phyloP scores from a whole-genome alignment of 1,284 basidiomycete species.

The Erythrobasidium hasegawianum region DNA sequence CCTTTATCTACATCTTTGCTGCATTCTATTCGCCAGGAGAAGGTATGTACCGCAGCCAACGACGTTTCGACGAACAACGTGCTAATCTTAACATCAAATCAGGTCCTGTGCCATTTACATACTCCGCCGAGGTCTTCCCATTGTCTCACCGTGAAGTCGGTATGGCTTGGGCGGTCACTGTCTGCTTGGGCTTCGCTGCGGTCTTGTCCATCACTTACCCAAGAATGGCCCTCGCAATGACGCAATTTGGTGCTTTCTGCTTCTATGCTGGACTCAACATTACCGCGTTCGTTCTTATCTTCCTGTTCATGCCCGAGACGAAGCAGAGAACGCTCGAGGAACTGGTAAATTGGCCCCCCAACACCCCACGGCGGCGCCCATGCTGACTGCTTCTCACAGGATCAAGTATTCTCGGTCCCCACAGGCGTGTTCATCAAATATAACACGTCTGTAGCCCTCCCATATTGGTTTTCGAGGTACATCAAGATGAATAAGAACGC shows the following conservation, averaged over 20 bases:
- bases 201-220: slow-evolving; percentile 47
- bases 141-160: slow-evolving; percentile 54
- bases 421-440: slow-evolving; percentile 34
- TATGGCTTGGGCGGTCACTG: slow-evolving; percentile 58
- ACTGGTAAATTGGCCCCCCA: too few relatives aligned
- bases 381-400: slow-evolving; percentile 61
- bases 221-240: slow-evolving; percentile 43
- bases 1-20: slow-evolving; percentile 45
- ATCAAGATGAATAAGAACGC: slow-evolving; percentile 32
- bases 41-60: too few relatives aligned
- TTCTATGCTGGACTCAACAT: slow-evolving; percentile 54
- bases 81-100: too few relatives aligned
- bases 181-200: slow-evolving; percentile 56
- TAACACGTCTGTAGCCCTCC: slow-evolving; percentile 32
- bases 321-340: slow-evolving; percentile 54
- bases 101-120: slow-evolving; percentile 52
- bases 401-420: slow-evolving; percentile 59
- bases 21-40: too few relatives aligned
- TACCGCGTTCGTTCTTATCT: slow-evolving; percentile 48
- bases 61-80: too few relatives aligned
- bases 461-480: slow-evolving; percentile 36
- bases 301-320: slow-evolving; percentile 59
- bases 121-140: slow-evolving; percentile 56
- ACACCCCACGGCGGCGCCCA: too few relatives aligned
- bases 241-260: slow-evolving; percentile 46